These are phyloP conservation scores for Priceomyces haplophilus DNA, from an alignment of 805 yeast species.

Conservation along the genomic window DNA sequence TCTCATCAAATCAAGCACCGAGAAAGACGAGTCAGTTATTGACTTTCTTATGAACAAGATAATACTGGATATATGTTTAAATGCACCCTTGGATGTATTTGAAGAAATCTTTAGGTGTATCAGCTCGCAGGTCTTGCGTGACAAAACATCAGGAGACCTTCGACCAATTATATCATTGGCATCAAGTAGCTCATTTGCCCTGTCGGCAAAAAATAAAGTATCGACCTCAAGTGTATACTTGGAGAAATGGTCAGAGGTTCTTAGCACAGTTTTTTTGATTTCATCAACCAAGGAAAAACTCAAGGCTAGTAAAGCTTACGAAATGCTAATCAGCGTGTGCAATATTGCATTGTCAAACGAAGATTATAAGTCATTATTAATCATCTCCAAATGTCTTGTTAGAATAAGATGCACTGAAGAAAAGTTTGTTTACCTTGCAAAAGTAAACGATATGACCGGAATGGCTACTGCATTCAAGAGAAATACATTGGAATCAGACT, in stretches of 20 bases:
- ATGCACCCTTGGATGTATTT: constrained; percentile 13
- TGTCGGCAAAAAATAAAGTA: constrained; percentile 3
- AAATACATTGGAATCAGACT: constrained; percentile 30
- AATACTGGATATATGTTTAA: constrained; percentile 21
- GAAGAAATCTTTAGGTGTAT: constrained; percentile 14
- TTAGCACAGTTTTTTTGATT: constrained; percentile 23
- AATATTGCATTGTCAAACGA: constrained; percentile 33
- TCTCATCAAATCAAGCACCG: constrained; percentile 24
- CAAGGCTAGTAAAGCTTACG: constrained; percentile 29
- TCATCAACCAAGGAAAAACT: constrained; percentile 19
- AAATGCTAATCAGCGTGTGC: constrained; percentile 33
- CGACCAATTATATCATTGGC: constrained; percentile 25
- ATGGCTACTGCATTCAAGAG: constrained; percentile 58
- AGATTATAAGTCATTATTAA: constrained; percentile 39
- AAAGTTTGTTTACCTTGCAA: constrained; percentile 45
- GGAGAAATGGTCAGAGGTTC: constrained; percentile 20
- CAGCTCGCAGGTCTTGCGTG: constrained; percentile 4
- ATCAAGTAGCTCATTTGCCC: constrained; percentile 19
- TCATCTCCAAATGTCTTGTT: constrained; percentile 49
- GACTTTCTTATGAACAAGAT: constrained; percentile 24
- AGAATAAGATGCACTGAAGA: constrained; percentile 51
- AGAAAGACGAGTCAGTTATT: constrained; percentile 31
- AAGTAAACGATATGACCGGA: constrained; percentile 63
- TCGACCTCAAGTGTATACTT: constrained; percentile 12
- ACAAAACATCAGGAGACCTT: constrained; percentile 15